Evolutionary conservation across 768 basidiomycete genomes (phyloP), one percentile per base, ranked within the genome.

Genomic region (Lactarius akahatsu): DNA sequence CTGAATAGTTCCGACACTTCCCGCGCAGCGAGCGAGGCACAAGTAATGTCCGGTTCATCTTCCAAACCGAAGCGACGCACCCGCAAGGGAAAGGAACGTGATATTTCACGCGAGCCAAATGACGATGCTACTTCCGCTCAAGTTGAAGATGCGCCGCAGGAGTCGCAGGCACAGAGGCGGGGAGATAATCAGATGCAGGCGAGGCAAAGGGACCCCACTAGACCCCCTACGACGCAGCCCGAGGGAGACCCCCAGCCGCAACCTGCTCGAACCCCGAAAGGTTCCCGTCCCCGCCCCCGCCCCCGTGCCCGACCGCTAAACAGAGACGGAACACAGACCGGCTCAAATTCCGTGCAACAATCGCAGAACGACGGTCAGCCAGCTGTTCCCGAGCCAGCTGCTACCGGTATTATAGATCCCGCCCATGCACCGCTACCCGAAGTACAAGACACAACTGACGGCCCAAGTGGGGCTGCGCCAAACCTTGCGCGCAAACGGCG

Each of bases 51-150:
- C 57, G 28, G 52, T 15, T 47, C 64, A 41, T 57, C 45, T 43
- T 65, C 60, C n/a, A 71, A 60, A 52, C 65, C 62, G 20, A 69
- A 60, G n/a, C 66, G 65, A 34, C 73, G 65, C 20, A 61, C 57
- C n/a, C 66, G 64, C 20, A 69, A 72, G 28, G 59, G 59, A 4
- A 62, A 52, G 9, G 47, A 50, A 28, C 34, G 43, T 10, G 41
- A 16, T 16, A n/a, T 32, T 45, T 52, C 62, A 5, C 26, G 4
- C 3, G 41, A 32, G 32, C 23, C 52, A 3, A 20, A 16, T 26
- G n/a, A 38, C 11, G 3, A 20, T 18, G 23, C 13, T 4, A 11
- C 20, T n/a, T 26, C 47, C 15, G 32, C 18, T 43, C 47, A 52
- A 36, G 57, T 7, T n/a, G 57, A 58, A 15, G 57, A n/a, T 26